These are phyloP conservation scores for Dendrocalamus sinicus DNA, from an alignment of 176 grass and related monocot genomes.

Conservation along the genomic window DNA sequence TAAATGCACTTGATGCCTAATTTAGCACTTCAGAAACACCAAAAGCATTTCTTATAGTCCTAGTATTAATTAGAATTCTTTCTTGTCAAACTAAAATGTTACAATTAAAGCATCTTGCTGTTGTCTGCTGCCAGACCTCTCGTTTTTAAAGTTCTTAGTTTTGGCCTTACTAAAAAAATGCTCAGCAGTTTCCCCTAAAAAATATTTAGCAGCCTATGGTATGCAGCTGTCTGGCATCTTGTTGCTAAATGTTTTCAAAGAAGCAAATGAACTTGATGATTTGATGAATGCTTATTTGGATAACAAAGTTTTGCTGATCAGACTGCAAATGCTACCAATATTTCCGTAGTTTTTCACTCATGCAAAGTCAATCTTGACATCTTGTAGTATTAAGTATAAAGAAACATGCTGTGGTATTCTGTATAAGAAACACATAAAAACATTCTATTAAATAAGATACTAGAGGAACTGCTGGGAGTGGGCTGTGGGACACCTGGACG, in stretches of 20 bases:
- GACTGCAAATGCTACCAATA: not conserved
- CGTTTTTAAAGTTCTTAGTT: constrained; percentile 28
- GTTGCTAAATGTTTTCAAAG: constrained; percentile 4
- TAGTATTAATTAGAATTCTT: constrained; percentile 10
- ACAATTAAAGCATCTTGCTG: constrained; percentile 11
- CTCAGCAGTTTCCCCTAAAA: not conserved
- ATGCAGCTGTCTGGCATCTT: not conserved
- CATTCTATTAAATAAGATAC: constrained; percentile 17
- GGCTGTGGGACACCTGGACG: not conserved
- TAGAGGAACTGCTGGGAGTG: not conserved
- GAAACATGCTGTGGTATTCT: not conserved
- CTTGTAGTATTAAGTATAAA: constrained; percentile 21
- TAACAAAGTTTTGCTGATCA: constrained; percentile 31
- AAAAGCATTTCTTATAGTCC: not conserved
- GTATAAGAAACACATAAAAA: not conserved
- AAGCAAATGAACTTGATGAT: constrained; percentile 14
- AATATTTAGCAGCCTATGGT: constrained; percentile 3
- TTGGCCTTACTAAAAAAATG: not conserved
- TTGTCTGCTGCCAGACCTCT: not conserved
- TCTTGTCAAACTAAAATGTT: not conserved
- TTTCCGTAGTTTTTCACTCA: not conserved
- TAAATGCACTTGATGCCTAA: constrained; percentile 10
- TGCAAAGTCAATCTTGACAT: constrained; percentile 17
- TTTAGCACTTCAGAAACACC: not conserved
- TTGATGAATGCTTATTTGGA: not conserved